Evolutionary conservation across 441 rosid species (phyloP).

Genomic region (Metrosideros polymorpha): DNA sequence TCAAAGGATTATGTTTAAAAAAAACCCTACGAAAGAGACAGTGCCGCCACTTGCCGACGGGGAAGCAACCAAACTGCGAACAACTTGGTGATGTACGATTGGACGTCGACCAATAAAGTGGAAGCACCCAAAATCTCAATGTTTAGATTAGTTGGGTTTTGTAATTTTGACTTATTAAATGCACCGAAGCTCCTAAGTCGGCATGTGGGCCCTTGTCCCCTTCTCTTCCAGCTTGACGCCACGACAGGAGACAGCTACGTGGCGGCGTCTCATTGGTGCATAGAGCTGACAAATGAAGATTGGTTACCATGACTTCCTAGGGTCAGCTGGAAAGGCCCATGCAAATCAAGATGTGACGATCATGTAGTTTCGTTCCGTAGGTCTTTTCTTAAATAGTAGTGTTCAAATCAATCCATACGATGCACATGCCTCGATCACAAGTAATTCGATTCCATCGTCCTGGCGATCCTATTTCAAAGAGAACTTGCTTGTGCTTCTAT

Average conservation of each 20-base stretch:
- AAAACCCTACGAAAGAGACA: slow-evolving; percentile 1
- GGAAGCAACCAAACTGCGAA: background rate
- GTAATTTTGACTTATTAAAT: background rate
- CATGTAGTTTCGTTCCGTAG: background rate
- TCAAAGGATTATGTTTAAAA: background rate
- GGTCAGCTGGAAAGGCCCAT: background rate
- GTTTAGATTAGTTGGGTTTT: background rate
- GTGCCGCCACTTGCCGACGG: slow-evolving; percentile 25
- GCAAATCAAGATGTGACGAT: background rate
- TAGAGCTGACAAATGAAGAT: background rate
- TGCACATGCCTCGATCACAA: background rate
- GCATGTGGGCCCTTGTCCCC: slow-evolving; percentile 28
- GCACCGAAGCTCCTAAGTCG: background rate
- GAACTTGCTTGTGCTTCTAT: background rate
- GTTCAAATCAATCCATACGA: background rate
- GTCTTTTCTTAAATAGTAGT: background rate
- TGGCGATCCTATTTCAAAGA: accelerated
- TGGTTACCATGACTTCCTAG: background rate
- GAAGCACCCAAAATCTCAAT: slow-evolving; percentile 1
- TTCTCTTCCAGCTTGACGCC: slow-evolving; percentile 21
- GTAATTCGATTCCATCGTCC: too few species aligned
- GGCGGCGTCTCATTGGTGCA: background rate
- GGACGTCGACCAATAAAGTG: background rate
- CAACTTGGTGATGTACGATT: slow-evolving; percentile 15
- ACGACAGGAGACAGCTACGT: slow-evolving; percentile 14